These are phyloP conservation scores for Astragalus glycyphyllos DNA, from an alignment of 306 rosid species.

Conservation along the genomic window DNA sequence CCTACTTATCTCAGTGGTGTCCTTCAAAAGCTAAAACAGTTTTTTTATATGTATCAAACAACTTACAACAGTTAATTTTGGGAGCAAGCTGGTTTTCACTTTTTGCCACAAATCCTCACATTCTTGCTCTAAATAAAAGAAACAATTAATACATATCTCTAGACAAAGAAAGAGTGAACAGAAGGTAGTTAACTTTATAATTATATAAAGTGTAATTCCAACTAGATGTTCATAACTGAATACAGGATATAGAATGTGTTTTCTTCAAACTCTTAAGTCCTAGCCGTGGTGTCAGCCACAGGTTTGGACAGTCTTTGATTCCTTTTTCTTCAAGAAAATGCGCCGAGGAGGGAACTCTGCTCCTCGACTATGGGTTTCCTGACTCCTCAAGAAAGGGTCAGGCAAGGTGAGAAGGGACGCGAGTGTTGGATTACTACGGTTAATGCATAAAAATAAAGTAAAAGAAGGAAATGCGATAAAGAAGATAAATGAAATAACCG, in stretches of 20 bases:
- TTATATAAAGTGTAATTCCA: background rate
- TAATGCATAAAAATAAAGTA: too few species aligned
- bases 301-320: too few species aligned
- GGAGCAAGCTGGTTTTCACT: slow-evolving; percentile 49
- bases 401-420: too few species aligned
- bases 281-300: too few species aligned
- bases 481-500: too few species aligned
- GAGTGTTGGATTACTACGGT: too few species aligned
- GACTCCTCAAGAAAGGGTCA: too few species aligned
- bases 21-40: slow-evolving; percentile 8
- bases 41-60: slow-evolving; percentile 7
- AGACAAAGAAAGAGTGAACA: background rate
- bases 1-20: slow-evolving; percentile 4
- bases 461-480: too few species aligned
- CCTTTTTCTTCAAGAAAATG: too few species aligned
- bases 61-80: slow-evolving; percentile 70
- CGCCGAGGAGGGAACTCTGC: too few species aligned
- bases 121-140: slow-evolving; percentile 65
- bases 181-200: slow-evolving; percentile 3
- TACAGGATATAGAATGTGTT: slow-evolving; percentile 11
- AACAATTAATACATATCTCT: slow-evolving; percentile 23
- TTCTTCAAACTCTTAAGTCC: too few species aligned
- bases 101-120: slow-evolving; percentile 64
- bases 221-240: slow-evolving; percentile 31
- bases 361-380: too few species aligned